Evolutionary conservation across 345 rosid species (phyloP).

Genomic region (Punica granatum): DNA sequence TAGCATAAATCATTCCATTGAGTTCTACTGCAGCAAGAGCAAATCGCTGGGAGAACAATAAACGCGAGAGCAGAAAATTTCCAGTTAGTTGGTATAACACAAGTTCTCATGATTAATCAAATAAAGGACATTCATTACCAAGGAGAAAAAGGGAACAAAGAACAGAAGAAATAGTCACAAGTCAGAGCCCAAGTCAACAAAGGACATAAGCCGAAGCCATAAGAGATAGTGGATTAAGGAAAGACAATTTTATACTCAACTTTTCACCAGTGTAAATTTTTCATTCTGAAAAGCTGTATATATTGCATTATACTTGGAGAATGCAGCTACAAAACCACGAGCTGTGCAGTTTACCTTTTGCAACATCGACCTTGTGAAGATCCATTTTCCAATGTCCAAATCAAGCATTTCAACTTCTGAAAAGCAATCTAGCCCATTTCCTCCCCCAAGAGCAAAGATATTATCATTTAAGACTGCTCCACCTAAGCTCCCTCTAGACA

Average conservation of each 20-base stretch:
- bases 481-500: conserved; percentile 53
- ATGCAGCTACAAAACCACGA: neutral
- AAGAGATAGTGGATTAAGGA: neutral
- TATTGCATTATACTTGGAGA: neutral
- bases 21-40: conserved; percentile 62
- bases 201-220: neutral
- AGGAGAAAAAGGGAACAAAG: neutral
- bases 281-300: neutral
- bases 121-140: neutral
- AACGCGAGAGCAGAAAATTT: neutral
- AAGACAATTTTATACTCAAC: neutral
- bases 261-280: neutral
- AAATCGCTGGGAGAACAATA: conserved; percentile 45
- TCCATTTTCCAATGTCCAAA: conserved; percentile 64
- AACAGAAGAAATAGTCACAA: neutral
- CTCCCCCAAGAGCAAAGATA: conserved; percentile 70
- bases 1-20: conserved; percentile 58
- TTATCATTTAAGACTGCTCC: conserved; percentile 46
- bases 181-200: neutral
- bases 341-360: conserved; percentile 35
- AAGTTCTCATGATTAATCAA: neutral
- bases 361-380: conserved; percentile 47
- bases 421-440: conserved; percentile 34
- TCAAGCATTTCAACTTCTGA: conserved; percentile 88
- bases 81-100: neutral